phyloP scores from a whole-genome alignment of 192 early-diverging fungal genomes.

The Pilobolus umbonatus region DNA sequence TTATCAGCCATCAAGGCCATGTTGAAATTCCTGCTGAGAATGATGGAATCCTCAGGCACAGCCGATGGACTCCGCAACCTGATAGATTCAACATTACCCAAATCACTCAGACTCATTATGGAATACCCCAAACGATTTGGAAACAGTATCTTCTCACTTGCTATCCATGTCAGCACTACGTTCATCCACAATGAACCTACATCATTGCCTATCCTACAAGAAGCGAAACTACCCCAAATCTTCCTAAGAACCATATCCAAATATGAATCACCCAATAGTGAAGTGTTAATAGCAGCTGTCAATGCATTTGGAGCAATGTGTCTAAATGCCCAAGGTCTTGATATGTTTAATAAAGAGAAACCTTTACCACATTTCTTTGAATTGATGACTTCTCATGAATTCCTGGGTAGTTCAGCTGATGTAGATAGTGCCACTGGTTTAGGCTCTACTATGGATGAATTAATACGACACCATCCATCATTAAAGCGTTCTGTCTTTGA shows the following conservation, averaged over 20 bases:
- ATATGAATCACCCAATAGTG: conserved; percentile 33
- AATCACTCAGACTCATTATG: conserved; percentile 68
- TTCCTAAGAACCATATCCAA: conserved; percentile 67
- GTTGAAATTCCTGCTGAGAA: conserved; percentile 87
- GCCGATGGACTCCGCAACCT: conserved; percentile 91
- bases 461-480: conserved; percentile 91
- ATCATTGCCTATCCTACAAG: conserved; percentile 89
- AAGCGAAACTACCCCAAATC: conserved; percentile 78
- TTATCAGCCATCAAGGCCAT: conserved; percentile 77
- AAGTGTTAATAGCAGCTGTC: conserved; percentile 71
- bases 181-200: conserved; percentile 99
- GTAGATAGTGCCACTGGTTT: conserved; percentile 79
- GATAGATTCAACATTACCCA: conserved; percentile 83
- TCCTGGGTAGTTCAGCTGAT: conserved; percentile 74
- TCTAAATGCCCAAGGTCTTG: conserved; percentile 82
- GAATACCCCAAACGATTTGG: conserved; percentile 75
- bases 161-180: conserved; percentile 89
- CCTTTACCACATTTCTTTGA: conserved; percentile 71
- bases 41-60: conserved; percentile 91
- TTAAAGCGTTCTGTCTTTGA: conserved; percentile 72
- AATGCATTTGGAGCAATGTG: conserved; percentile 96
- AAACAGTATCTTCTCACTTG: conserved; percentile 76
- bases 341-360: conserved; percentile 69
- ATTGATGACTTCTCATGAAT: conserved; percentile 70
- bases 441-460: conserved; percentile 88